These are phyloP conservation scores for Remersonia thermophila DNA, from an alignment of 2,329 filamentous ascomycete species.

Conservation along the genomic window DNA sequence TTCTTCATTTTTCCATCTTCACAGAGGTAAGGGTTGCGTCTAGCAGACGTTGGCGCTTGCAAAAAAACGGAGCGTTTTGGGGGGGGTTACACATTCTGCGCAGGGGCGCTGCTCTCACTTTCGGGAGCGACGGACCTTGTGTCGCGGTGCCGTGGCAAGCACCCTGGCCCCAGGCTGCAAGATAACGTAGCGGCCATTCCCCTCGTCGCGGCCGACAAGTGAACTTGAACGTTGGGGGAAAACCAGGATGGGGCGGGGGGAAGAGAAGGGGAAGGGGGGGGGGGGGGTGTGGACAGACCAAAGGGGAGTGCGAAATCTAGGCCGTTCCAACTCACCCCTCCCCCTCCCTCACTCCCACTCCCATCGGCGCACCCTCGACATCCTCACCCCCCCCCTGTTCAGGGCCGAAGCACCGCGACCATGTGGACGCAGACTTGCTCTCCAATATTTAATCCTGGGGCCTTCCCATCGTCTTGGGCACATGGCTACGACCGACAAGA, in stretches of 20 bases:
- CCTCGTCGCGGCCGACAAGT: neutral
- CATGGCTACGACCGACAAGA: conserved; percentile 2
- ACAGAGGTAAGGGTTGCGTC: too few relatives aligned
- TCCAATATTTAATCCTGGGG: conserved; percentile 15
- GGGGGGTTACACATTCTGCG: too few relatives aligned
- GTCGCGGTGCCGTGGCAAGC: conserved; percentile 8
- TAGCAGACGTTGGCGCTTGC: too few relatives aligned
- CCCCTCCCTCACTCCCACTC: too few relatives aligned
- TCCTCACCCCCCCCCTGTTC: neutral
- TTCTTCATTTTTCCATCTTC: too few relatives aligned
- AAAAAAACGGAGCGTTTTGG: too few relatives aligned
- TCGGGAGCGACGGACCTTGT: conserved; percentile 6
- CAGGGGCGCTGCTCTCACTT: neutral
- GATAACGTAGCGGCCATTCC: conserved; percentile 3
- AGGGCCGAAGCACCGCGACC: conserved; percentile 3
- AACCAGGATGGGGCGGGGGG: conserved; percentile 1
- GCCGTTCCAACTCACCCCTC: too few relatives aligned
- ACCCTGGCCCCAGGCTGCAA: conserved; percentile 16
- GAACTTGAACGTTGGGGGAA: conserved; percentile 3
- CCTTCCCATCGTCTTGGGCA: conserved; percentile 8
- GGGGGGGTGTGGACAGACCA: too few relatives aligned
- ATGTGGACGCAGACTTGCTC: neutral
- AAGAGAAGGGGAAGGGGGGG: neutral
- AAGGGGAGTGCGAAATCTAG: too few relatives aligned
- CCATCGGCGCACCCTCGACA: too few relatives aligned